These are phyloP conservation scores for Phytophthora constricta DNA, from an alignment of 352 stramenopile species.

Conservation along the genomic window DNA sequence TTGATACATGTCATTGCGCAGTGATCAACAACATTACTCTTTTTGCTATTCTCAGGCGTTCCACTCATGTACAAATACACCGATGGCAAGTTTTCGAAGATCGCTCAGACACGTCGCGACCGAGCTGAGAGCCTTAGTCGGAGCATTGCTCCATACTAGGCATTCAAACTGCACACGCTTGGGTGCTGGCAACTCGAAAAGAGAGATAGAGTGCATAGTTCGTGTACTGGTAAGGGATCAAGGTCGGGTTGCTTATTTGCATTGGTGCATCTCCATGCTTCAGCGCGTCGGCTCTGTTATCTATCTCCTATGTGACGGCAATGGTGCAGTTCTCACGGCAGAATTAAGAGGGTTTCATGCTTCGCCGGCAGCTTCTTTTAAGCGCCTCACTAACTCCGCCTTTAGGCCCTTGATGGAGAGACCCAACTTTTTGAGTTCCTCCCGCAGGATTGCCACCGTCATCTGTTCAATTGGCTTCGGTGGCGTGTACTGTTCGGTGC, in stretches of 20 bases:
- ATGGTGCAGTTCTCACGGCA: constrained; percentile 21
- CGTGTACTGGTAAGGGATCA: constrained; percentile 19
- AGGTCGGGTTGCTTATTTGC: constrained; percentile 34
- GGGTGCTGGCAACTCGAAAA: neutral
- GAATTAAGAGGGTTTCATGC: constrained; percentile 27
- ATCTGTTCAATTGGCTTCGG: constrained; percentile 82
- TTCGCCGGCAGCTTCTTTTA: constrained; percentile 72
- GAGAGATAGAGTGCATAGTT: constrained; percentile 24
- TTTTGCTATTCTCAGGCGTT: constrained; percentile 47
- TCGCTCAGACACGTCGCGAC: constrained; percentile 74
- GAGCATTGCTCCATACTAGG: constrained; percentile 75
- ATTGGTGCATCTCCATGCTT: constrained; percentile 30
- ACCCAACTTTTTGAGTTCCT: constrained; percentile 79
- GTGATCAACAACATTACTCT: neutral
- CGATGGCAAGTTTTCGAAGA: constrained; percentile 72
- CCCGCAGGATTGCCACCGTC: constrained; percentile 71
- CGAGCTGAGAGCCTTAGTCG: constrained; percentile 76
- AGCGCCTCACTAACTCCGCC: constrained; percentile 78
- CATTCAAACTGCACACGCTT: constrained; percentile 1
- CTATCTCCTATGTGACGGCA: constrained; percentile 40
- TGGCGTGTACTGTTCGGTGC: constrained; percentile 56
- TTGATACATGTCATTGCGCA: neutral
- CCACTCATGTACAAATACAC: constrained; percentile 87
- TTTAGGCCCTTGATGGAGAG: constrained; percentile 86
- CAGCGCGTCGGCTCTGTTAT: constrained; percentile 22